Evolutionary conservation across 2,329 filamentous ascomycete species (phyloP).

Genomic region (Aspergillus ustus): DNA sequence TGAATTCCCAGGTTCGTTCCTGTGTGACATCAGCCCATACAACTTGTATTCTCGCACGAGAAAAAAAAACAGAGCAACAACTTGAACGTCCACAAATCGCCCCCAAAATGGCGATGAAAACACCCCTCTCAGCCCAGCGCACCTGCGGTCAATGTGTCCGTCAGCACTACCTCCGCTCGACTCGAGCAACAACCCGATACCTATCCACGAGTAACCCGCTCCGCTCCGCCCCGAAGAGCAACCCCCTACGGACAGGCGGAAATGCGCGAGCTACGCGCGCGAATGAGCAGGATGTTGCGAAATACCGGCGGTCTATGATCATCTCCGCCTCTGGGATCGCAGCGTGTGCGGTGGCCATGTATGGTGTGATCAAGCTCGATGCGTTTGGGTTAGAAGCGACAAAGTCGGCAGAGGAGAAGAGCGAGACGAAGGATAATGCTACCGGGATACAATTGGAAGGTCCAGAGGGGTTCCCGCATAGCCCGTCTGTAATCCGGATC

Average conservation of each 20-base stretch:
- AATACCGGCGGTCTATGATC: conserved; percentile 37
- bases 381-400: conserved; percentile 18
- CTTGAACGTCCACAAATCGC: not conserved
- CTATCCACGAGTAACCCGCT: conserved; percentile 35
- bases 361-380: conserved; percentile 45
- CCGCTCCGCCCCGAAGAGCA: conserved; percentile 32
- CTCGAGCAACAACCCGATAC: conserved; percentile 19
- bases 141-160: conserved; percentile 33
- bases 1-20: not conserved
- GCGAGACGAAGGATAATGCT: conserved; percentile 4
- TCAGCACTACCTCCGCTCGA: conserved; percentile 24
- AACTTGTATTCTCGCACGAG: not conserved
- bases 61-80: not conserved
- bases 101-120: conserved; percentile 18
- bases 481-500: conserved; percentile 41
- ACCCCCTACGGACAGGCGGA: conserved; percentile 36
- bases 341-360: conserved; percentile 45
- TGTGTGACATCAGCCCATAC: not conserved
- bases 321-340: conserved; percentile 45
- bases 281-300: conserved; percentile 30
- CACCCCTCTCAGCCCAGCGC: conserved; percentile 23
- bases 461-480: conserved; percentile 41
- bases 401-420: conserved; percentile 5
- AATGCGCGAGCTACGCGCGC: conserved; percentile 22
- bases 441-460: conserved; percentile 46